These are phyloP conservation scores for Fraxinus nigra DNA, from an alignment of 305 asterid species.

Conservation along the genomic window DNA sequence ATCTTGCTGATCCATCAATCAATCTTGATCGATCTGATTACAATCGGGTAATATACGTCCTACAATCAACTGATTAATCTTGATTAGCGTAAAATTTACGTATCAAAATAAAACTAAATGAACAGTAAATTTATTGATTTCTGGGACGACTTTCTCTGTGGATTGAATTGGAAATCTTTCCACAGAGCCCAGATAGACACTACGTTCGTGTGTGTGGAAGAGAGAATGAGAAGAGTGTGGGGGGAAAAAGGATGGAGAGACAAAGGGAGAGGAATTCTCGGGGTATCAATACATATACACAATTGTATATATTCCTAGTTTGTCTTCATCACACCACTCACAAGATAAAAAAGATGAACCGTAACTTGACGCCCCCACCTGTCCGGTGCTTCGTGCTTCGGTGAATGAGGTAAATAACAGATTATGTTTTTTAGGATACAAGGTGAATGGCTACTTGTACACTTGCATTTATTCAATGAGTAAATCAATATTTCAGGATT, in stretches of 20 bases:
- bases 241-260: neutral
- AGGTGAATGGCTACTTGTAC: no score
- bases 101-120: neutral
- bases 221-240: neutral
- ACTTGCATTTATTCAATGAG: no score
- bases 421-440: no score
- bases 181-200: slow-evolving; percentile 1
- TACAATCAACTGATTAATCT: neutral
- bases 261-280: neutral
- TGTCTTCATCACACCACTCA: no score
- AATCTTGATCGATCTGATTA: slow-evolving; percentile 2
- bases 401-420: no score
- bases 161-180: neutral
- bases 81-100: neutral
- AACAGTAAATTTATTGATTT: neutral
- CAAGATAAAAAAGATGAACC: no score
- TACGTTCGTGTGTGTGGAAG: neutral
- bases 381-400: no score
- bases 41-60: neutral
- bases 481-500: no score
- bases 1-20: slow-evolving; percentile 42
- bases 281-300: neutral
- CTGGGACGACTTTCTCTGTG: neutral
- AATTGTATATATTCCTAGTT: neutral
- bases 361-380: no score